Evolutionary conservation across 805 yeast genomes (phyloP).

Genomic region (Candida pini): DNA sequence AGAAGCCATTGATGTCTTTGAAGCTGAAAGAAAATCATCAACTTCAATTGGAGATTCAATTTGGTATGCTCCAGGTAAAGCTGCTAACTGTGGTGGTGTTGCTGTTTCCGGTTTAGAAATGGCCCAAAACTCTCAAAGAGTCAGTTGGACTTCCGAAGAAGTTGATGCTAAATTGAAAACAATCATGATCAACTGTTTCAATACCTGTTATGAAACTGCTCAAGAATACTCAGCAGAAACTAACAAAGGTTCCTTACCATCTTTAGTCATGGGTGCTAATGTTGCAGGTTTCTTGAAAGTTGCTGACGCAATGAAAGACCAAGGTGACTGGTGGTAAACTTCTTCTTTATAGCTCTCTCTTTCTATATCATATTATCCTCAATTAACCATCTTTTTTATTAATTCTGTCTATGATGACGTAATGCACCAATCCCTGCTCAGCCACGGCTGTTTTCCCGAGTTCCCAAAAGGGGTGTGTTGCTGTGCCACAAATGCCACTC

Average conservation of each 20-base stretch:
- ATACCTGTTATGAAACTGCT: conserved; percentile 88
- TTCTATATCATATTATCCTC: too few relatives aligned
- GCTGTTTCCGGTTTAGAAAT: conserved; percentile 97
- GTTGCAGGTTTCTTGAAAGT: conserved; percentile 98
- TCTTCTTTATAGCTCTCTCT: too few relatives aligned
- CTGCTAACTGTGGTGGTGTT: conserved; percentile 99
- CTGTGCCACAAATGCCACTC: too few relatives aligned
- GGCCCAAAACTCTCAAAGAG: conserved; percentile 98
- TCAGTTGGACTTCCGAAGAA: conserved; percentile 84
- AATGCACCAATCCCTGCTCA: too few relatives aligned
- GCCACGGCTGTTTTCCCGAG: too few relatives aligned
- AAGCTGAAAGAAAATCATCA: conserved; percentile 61
- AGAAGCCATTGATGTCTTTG: conserved; percentile 94
- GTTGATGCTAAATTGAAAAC: conserved; percentile 87
- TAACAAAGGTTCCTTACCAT: conserved; percentile 69
- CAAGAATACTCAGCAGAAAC: conserved; percentile 67
- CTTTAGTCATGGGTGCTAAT: conserved; percentile 97
- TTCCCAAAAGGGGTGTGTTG: too few relatives aligned
- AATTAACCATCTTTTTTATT: too few relatives aligned
- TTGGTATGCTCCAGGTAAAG: conserved; percentile 99
- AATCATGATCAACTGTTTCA: conserved; percentile 90
- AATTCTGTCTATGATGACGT: too few relatives aligned
- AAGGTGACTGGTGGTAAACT: conserved; percentile 63
- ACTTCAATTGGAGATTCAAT: conserved; percentile 43
- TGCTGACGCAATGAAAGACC: conserved; percentile 96